A percentile compares a stretch with the other conserved stretches of the same genome.
Conservation (phyloP, 169 alveolate species). For the Toxoplasma gondii region DNA sequence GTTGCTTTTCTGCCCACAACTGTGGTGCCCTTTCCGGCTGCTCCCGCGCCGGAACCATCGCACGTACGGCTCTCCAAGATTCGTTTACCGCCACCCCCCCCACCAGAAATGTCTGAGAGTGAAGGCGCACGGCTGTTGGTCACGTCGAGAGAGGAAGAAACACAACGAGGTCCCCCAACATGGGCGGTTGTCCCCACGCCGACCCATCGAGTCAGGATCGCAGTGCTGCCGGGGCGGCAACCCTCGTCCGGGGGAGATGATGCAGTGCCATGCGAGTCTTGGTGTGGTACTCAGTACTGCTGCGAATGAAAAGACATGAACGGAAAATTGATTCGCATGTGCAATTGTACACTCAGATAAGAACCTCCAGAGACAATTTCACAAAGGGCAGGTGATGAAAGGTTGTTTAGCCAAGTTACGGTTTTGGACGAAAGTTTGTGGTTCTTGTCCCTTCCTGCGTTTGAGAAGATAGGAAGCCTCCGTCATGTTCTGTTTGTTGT, state of each 20-base stretch:
- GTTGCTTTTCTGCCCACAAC: no score
- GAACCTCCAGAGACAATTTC: no score
- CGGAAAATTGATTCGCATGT: no score
- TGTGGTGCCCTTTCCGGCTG: no score
- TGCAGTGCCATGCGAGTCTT: background rate
- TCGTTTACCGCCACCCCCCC: background rate
- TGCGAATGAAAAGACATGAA: background rate
- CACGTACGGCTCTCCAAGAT: background rate
- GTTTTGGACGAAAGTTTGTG: no score
- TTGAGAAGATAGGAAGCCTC: no score
- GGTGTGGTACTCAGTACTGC: background rate
- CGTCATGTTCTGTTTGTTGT: no score
- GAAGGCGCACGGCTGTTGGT: background rate
- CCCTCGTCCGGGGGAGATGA: background rate
- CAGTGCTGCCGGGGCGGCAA: conserved; percentile 11
- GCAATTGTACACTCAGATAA: no score
- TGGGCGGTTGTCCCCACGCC: background rate
- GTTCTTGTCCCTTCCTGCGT: no score
- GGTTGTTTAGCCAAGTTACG: no score
- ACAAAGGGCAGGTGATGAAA: no score
- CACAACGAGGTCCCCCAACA: background rate
- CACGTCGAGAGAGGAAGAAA: background rate
- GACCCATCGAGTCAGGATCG: background rate
- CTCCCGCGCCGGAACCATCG: background rate
- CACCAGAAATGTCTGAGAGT: background rate